These are phyloP conservation scores for Cyberlindnera nakhonratchasimensis DNA, from an alignment of 805 yeast genomes.

Conservation along the genomic window DNA sequence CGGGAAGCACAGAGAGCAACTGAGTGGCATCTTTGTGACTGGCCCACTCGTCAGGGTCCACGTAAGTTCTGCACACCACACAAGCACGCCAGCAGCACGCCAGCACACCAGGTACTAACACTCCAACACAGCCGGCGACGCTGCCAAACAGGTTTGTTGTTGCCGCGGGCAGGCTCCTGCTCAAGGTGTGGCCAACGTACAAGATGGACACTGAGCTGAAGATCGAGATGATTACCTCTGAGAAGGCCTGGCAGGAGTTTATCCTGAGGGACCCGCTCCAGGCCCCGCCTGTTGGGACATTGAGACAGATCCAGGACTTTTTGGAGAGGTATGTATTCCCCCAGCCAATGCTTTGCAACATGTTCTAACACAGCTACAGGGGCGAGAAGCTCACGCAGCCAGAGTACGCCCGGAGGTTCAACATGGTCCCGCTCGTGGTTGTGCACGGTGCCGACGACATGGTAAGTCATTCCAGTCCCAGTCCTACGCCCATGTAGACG, in stretches of 20 bases:
- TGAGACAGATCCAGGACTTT: conserved; percentile 57
- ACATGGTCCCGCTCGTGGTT: conserved; percentile 47
- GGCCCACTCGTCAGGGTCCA: conserved; percentile 63
- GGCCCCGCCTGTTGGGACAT: conserved; percentile 49
- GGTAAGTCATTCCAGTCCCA: conserved; percentile 44
- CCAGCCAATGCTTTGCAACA: no score
- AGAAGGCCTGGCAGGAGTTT: conserved; percentile 43
- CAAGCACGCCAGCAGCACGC: neutral
- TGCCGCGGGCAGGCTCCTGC: conserved; percentile 38
- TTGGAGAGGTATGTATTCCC: conserved; percentile 30
- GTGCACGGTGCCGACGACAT: conserved; percentile 64
- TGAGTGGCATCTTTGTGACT: conserved; percentile 46
- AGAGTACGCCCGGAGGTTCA: conserved; percentile 28
- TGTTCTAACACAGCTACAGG: conserved; percentile 29
- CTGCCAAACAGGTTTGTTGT: conserved; percentile 47
- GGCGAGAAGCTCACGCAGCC: conserved; percentile 51
- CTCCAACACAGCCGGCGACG: conserved; percentile 39
- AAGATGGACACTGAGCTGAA: conserved; percentile 54
- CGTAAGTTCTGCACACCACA: conserved; percentile 10
- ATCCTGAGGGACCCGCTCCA: conserved; percentile 40
- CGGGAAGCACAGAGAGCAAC: conserved; percentile 46
- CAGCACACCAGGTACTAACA: neutral
- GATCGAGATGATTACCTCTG: conserved; percentile 51
- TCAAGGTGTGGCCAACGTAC: conserved; percentile 43
- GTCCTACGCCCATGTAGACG: neutral